phyloP scores from a whole-genome alignment of 1,284 basidiomycete genomes.

The Irpex lacteus region DNA sequence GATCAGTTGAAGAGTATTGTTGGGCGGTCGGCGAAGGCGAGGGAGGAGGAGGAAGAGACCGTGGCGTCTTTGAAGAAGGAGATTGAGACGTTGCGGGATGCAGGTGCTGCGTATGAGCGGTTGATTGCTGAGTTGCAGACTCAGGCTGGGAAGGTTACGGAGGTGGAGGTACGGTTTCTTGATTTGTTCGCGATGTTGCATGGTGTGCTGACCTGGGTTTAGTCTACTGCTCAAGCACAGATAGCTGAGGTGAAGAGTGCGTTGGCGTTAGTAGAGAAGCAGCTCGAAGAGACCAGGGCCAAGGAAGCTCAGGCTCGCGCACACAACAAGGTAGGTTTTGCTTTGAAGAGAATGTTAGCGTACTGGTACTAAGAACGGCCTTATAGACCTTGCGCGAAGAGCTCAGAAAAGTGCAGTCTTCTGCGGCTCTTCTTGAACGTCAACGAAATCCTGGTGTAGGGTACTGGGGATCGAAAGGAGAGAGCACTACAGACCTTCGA shows the following conservation, averaged over 20 bases:
- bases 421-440: conserved; percentile 83
- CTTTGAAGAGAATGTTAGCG: neutral
- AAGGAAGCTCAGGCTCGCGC: conserved; percentile 66
- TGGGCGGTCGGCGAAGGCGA: conserved; percentile 51
- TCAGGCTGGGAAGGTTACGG: conserved; percentile 49
- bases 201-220: neutral
- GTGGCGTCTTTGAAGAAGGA: conserved; percentile 53
- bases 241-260: conserved; percentile 42
- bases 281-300: conserved; percentile 60
- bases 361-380: conserved; percentile 3
- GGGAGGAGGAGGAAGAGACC: conserved; percentile 58
- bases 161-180: conserved; percentile 49
- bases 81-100: conserved; percentile 50
- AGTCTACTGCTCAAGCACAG: conserved; percentile 47
- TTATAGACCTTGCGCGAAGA: conserved; percentile 83
- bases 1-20: conserved; percentile 68
- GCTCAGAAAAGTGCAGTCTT: conserved; percentile 88
- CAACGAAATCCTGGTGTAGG: conserved; percentile 92
- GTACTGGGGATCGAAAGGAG: conserved; percentile 70
- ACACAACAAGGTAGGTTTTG: conserved; percentile 66
- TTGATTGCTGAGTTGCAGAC: conserved; percentile 47
- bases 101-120: conserved; percentile 42
- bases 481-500: conserved; percentile 39
- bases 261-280: conserved; percentile 48
- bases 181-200: neutral